Evolutionary conservation across 2,329 filamentous ascomycete species (phyloP).

Genomic region (Coniochaeta sp.): DNA sequence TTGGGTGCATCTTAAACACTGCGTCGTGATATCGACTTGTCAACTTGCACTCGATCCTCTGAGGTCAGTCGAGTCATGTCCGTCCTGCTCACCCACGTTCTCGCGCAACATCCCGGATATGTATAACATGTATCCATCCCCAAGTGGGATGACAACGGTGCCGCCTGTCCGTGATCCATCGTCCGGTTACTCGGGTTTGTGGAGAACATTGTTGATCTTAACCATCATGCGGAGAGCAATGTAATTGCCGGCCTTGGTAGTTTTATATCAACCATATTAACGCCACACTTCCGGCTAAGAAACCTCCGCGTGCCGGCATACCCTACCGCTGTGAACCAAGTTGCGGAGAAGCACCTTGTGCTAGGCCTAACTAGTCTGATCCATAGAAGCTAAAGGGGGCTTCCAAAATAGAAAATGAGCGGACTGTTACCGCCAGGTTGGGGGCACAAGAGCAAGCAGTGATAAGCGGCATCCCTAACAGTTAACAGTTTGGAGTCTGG

Average conservation of each 20-base stretch:
- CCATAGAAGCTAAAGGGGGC: not conserved
- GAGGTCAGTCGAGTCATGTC: not conserved
- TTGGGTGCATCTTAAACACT: not conserved
- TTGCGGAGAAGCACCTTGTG: not conserved
- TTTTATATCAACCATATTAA: not conserved
- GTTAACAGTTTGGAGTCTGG: not conserved
- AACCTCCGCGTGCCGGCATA: not conserved
- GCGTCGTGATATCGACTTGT: not conserved
- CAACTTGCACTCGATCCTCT: not conserved
- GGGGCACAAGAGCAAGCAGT: not conserved
- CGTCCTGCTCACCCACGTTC: not conserved
- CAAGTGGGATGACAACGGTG: not conserved
- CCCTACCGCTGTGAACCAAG: not conserved
- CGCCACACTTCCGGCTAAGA: not conserved
- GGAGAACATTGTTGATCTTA: not conserved
- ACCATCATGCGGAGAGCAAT: not conserved
- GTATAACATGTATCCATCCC: not conserved
- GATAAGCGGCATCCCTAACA: not conserved
- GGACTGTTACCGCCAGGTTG: too few species aligned
- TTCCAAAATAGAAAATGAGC: not conserved
- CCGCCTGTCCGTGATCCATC: not conserved
- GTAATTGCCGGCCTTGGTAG: not conserved
- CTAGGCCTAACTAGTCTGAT: too few species aligned
- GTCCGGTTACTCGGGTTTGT: not conserved
- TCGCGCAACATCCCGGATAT: not conserved